Conservation (phyloP, 1,284 basidiomycete genomes). For the Microbotryum saponariae region DNA sequence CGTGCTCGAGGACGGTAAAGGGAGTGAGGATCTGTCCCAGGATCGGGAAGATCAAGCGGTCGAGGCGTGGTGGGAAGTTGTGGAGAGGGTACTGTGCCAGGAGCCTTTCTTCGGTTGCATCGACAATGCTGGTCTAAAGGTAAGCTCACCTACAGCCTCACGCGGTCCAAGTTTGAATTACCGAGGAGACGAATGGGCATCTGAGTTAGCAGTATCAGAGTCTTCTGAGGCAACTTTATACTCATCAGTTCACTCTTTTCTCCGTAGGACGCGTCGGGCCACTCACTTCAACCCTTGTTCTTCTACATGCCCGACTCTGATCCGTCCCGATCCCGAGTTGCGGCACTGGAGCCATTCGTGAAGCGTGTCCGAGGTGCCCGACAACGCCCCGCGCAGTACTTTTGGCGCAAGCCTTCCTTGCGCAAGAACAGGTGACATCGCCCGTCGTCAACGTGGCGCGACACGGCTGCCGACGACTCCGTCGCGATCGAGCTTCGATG, state of each 20-base stretch:
- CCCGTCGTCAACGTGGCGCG: too few relatives aligned
- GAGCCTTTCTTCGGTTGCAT: constrained; percentile 29
- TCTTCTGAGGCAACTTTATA: too few relatives aligned
- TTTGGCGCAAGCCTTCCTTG: constrained; percentile 23
- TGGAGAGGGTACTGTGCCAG: constrained; percentile 12
- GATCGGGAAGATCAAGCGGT: constrained; percentile 18
- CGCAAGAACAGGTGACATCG: constrained; percentile 13
- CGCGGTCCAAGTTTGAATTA: neutral
- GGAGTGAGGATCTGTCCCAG: neutral
- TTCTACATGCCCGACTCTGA: constrained; percentile 29
- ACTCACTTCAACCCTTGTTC: constrained; percentile 19
- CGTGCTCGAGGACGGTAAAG: constrained; percentile 11
- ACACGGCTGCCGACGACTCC: too few relatives aligned
- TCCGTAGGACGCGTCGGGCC: constrained; percentile 26
- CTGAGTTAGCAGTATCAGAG: too few relatives aligned
- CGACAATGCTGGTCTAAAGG: constrained; percentile 26
- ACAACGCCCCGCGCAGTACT: constrained; percentile 19
- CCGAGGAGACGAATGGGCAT: too few relatives aligned
- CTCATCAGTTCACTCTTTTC: neutral
- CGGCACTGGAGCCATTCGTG: constrained; percentile 31
- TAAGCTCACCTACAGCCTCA: neutral
- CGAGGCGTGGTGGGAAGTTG: constrained; percentile 21
- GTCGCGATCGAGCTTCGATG: too few relatives aligned
- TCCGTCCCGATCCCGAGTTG: constrained; percentile 19
- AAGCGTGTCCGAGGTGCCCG: constrained; percentile 29